Base-by-base conservation (phyloP, 129 eudicot genomes). In the Silybum marianum region DNA sequence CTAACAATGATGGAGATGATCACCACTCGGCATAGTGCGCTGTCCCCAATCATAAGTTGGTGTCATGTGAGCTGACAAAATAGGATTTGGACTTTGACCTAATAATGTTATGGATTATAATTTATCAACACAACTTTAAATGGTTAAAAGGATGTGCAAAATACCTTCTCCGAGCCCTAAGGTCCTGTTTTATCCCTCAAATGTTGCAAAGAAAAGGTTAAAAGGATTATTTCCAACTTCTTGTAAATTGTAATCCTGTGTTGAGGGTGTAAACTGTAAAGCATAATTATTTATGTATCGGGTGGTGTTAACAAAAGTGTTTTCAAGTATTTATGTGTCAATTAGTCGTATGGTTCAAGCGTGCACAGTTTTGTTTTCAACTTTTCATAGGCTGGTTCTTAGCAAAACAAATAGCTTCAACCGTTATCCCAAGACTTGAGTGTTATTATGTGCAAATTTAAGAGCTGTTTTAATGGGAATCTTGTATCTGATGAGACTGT, bases 41-140 rank as follows among this genome's bases (percentile, higher is more conserved):
- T 80, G 22, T 46, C 60, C 70, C 60, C 38, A 51, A 58, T 54
- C 60, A 34, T 70, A 51, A 76, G 69, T 58, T 70, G 72, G 67
- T 76, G 65, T 82, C 72, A 76, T 58, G 32, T 19, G 66, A 76
- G 73, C 73, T 82, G 78, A 75, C 40, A 75, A 5, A 75, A 5
- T 30, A 65, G 73, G 67, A 54, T 69, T 69, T 28, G 71, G 38
- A 77, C 60, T 9, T 22, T 72, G 78, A 48, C 71, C 69, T 75
- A 38, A 40, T 78, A 16, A 66, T 78, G 65, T 42, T 78, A 38
- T 9, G 71, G 60, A 62, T 62, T 76, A 36, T 11, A 7, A 69
- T 32, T 32, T 32, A 32, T 32, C 68, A 32, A 19, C 34, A 18
- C 36, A 2, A 30, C 70, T 70, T 46, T 79, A 54, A 44, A 7